Percentiles rank a stretch among this genome's conserved stretches.
These are phyloP conservation scores for Wickerhamiella spandovensis DNA, from an alignment of 805 yeast species.

Conservation along the genomic window DNA sequence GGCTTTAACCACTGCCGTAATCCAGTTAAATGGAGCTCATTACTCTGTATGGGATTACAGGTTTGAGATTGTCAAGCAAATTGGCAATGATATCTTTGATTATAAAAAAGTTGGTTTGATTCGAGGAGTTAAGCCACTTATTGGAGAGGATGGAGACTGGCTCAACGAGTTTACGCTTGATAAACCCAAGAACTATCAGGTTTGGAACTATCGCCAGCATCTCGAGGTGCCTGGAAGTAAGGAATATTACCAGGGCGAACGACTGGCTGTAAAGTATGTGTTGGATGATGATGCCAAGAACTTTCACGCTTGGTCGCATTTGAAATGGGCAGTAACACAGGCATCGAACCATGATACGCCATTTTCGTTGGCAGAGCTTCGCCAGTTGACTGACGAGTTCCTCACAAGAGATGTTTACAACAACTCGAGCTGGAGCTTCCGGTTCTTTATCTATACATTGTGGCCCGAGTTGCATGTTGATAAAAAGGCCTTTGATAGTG, in stretches of 20 bases:
- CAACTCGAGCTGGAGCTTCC: slow-evolving; percentile 88
- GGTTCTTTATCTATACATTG: slow-evolving; percentile 40
- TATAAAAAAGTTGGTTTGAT: slow-evolving; percentile 13
- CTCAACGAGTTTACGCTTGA: slow-evolving; percentile 58
- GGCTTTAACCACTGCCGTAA: slow-evolving; percentile 47
- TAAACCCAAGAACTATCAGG: slow-evolving; percentile 85
- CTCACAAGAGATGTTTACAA: slow-evolving; percentile 59
- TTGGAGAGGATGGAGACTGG: slow-evolving; percentile 56
- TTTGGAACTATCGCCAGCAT: slow-evolving; percentile 87
- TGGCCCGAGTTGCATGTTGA: slow-evolving; percentile 11
- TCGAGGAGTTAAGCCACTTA: slow-evolving; percentile 18
- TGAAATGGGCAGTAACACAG: slow-evolving; percentile 64
- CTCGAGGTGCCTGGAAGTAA: slow-evolving; percentile 29
- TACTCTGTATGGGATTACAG: slow-evolving; percentile 69
- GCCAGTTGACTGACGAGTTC: slow-evolving; percentile 35
- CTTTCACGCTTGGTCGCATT: slow-evolving; percentile 92
- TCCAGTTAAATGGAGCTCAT: slow-evolving; percentile 70
- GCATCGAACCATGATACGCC: slow-evolving; percentile 1
- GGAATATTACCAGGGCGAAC: slow-evolving; percentile 36
- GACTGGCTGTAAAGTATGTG: slow-evolving; percentile 52
- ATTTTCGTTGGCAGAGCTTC: slow-evolving; percentile 29
- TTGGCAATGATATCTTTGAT: slow-evolving; percentile 24
- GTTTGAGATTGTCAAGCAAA: slow-evolving; percentile 18
- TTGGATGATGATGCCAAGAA: slow-evolving; percentile 72
- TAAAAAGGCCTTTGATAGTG: slow-evolving; percentile 27